Conservation (phyloP, 352 stramenopile genomes). For the Pythium vanterpoolii region DNA sequence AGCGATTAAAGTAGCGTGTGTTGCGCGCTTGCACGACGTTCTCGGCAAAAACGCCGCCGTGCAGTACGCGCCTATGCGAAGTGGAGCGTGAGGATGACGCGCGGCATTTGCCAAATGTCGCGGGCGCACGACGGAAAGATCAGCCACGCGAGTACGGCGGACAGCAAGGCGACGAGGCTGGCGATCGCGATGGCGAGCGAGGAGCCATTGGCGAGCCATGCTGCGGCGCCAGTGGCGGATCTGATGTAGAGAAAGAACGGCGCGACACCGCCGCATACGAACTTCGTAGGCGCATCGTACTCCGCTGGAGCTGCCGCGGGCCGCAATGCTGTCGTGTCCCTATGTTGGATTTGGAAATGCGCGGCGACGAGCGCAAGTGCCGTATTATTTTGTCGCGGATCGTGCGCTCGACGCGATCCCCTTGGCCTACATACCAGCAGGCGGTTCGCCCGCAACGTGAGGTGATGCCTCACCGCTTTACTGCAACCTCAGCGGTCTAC, state of each 20-base stretch:
- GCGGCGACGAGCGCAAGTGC: constrained; percentile 11
- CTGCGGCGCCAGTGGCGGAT: not conserved
- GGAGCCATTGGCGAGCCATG: not conserved
- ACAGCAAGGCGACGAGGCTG: not conserved
- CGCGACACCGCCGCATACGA: constrained; percentile 1
- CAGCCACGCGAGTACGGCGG: constrained; percentile 7
- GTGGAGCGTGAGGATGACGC: constrained; percentile 5
- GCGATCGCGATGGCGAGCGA: not conserved
- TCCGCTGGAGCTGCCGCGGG: not conserved
- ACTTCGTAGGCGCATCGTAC: constrained; percentile 11
- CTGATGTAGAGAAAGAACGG: constrained; percentile 6
- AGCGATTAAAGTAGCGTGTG: constrained; percentile 10
- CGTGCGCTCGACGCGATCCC: not conserved
- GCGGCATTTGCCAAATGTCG: constrained; percentile 21
- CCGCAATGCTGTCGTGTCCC: not conserved
- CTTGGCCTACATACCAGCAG: not conserved
- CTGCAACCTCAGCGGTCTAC: constrained; percentile 38
- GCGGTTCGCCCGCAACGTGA: not conserved
- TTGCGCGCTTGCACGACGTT: constrained; percentile 13
- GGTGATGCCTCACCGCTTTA: constrained; percentile 29
- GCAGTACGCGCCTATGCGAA: constrained; percentile 15
- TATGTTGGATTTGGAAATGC: not conserved
- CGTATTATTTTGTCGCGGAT: constrained; percentile 16
- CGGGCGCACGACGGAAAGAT: constrained; percentile 9
- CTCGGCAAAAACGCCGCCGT: constrained; percentile 3